Conservation (phyloP, 345 rosid species). For the Aethionema arabicum region DNA sequence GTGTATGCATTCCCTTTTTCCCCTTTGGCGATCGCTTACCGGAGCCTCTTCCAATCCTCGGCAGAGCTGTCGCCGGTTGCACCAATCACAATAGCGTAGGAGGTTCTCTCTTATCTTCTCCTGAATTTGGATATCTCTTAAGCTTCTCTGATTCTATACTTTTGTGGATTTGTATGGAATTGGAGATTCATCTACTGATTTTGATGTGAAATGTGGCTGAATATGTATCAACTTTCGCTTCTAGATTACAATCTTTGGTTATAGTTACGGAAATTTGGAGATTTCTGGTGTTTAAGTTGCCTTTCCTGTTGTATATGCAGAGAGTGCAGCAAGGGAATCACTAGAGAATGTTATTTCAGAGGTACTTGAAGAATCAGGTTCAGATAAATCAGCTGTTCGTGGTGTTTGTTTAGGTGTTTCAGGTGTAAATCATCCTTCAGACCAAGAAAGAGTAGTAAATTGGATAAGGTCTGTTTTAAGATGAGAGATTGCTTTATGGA, state of each 20-base stretch:
- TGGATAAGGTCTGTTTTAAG: slow-evolving; percentile 78
- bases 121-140: not conserved
- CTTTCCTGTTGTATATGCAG: slow-evolving; percentile 43
- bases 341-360: slow-evolving; percentile 83
- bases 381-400: slow-evolving; percentile 58
- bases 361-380: slow-evolving; percentile 68
- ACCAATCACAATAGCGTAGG: slow-evolving; percentile 43
- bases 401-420: slow-evolving; percentile 94
- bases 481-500: not conserved
- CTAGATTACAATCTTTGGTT: slow-evolving; percentile 3
- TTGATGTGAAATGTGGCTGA: too few relatives aligned
- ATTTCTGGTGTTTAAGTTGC: slow-evolving; percentile 17
- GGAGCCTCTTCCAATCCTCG: slow-evolving; percentile 38
- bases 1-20: slow-evolving; percentile 39
- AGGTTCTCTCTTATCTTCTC: slow-evolving; percentile 26
- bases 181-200: not conserved
- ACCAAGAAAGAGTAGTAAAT: slow-evolving; percentile 63
- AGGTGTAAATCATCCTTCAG: slow-evolving; percentile 92
- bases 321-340: slow-evolving; percentile 76
- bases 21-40: slow-evolving; percentile 21
- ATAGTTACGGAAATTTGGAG: slow-evolving; percentile 22
- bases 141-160: not conserved
- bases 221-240: too few relatives aligned
- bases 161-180: slow-evolving; percentile 1
- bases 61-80: slow-evolving; percentile 38